A percentile compares a stretch with the other conserved stretches of the same genome.
phyloP scores from a whole-genome alignment of 257 asterid genomes.

The Solanum piurae region DNA sequence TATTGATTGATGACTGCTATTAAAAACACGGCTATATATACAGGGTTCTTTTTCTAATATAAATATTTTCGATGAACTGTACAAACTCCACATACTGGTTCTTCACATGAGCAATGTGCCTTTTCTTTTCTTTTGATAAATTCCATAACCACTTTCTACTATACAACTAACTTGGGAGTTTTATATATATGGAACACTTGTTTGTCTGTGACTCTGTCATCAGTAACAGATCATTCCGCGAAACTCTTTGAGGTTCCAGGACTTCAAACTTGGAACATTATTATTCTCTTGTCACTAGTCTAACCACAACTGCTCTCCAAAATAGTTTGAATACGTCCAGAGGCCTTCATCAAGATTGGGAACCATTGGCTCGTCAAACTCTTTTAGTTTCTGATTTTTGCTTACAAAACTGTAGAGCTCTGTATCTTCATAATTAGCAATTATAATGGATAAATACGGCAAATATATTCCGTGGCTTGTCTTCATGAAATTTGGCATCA shows the following conservation, averaged over 20 bases:
- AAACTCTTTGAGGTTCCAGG: neutral
- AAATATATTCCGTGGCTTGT: slow-evolving; percentile 31
- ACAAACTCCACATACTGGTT: neutral
- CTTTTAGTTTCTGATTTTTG: slow-evolving; percentile 32
- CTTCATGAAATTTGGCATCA: neutral
- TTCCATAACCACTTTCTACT: neutral
- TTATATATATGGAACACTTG: no score
- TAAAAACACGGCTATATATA: neutral
- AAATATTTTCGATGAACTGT: neutral
- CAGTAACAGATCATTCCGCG: neutral
- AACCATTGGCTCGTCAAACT: slow-evolving; percentile 35
- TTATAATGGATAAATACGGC: slow-evolving; percentile 16
- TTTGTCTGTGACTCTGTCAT: no score
- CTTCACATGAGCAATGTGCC: neutral
- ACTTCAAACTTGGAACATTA: neutral
- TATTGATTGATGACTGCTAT: neutral
- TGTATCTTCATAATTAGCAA: slow-evolving; percentile 69
- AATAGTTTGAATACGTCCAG: slow-evolving; percentile 79
- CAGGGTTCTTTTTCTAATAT: neutral
- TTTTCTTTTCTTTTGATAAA: neutral
- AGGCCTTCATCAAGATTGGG: slow-evolving; percentile 65
- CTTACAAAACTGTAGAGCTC: slow-evolving; percentile 61
- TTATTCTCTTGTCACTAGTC: neutral
- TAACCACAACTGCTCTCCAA: slow-evolving; percentile 90
- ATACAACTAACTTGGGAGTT: no score